Conservation (phyloP, 208 protist genomes). For the Trypanosoma platydactyli region DNA sequence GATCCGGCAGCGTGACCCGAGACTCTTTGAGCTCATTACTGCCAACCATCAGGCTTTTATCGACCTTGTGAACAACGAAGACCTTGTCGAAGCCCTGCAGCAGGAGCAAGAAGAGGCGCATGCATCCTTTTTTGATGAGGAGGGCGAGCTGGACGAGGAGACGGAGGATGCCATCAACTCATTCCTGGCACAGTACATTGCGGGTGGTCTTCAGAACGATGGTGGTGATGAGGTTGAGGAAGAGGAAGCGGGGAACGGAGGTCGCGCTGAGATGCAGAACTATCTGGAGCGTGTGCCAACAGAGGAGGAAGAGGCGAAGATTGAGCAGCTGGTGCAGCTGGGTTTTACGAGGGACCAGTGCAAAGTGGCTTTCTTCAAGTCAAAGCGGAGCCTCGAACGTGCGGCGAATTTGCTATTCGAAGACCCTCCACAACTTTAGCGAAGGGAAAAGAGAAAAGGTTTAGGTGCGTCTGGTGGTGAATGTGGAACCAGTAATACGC, state of each 20-base stretch:
- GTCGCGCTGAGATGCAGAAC: slow-evolving; percentile 16
- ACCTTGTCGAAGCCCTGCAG: slow-evolving; percentile 43
- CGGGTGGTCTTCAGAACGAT: not conserved
- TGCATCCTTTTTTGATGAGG: slow-evolving; percentile 34
- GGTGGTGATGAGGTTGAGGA: not conserved
- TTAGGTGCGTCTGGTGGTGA: too few relatives aligned
- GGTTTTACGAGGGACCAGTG: slow-evolving; percentile 84
- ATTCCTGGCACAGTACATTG: slow-evolving; percentile 33
- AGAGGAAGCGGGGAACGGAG: not conserved
- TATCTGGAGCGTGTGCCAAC: slow-evolving; percentile 63
- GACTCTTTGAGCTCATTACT: slow-evolving; percentile 78
- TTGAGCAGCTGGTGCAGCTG: slow-evolving; percentile 77
- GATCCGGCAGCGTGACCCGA: slow-evolving; percentile 68
- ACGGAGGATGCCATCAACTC: slow-evolving; percentile 14
- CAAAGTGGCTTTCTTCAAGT: slow-evolving; percentile 81
- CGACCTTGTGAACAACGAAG: slow-evolving; percentile 75
- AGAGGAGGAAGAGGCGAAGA: slow-evolving; percentile 82
- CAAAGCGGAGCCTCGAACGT: slow-evolving; percentile 75
- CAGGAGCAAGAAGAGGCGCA: slow-evolving; percentile 36
- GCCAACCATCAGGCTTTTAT: slow-evolving; percentile 78
- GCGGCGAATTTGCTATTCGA: slow-evolving; percentile 89
- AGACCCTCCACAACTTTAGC: slow-evolving; percentile 71
- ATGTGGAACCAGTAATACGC: too few relatives aligned
- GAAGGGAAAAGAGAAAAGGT: too few relatives aligned
- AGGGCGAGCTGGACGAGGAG: slow-evolving; percentile 38